Conservation (phyloP, 1,284 basidiomycete genomes). For the Boletus semigastroideus region DNA sequence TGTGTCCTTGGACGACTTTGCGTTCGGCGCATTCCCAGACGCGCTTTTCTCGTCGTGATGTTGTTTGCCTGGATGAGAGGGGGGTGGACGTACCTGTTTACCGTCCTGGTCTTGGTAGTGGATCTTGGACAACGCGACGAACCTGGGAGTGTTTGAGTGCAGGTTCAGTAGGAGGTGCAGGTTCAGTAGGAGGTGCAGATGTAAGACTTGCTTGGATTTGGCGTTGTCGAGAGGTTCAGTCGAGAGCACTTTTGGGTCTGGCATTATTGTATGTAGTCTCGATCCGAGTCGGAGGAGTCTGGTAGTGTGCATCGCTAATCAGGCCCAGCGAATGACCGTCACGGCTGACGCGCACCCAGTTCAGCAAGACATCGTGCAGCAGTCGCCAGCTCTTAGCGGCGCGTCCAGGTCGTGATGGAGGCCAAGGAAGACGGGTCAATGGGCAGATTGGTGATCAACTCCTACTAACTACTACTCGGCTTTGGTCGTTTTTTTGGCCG, state of each 20-base stretch:
- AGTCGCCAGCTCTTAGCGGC: no score
- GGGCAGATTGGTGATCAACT: no score
- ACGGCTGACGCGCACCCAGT: no score
- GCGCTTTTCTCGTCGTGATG: constrained; percentile 52
- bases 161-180: background rate
- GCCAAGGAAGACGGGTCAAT: no score
- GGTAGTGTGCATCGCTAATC: no score
- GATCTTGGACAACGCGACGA: constrained; percentile 74
- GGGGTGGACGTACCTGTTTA: constrained; percentile 53
- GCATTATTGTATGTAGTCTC: constrained; percentile 10
- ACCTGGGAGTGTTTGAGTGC: constrained; percentile 42
- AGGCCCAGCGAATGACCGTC: no score
- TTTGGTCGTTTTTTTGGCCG: constrained; percentile 23
- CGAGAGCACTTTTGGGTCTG: constrained; percentile 39
- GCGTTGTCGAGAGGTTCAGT: constrained; percentile 49
- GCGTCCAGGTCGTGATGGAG: no score
- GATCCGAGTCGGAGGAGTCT: background rate
- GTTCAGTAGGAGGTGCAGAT: no score
- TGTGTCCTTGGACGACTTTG: constrained; percentile 71
- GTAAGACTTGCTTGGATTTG: constrained; percentile 55
- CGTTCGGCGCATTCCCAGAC: constrained; percentile 86
- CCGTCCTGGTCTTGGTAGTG: constrained; percentile 75
- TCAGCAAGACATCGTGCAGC: no score
- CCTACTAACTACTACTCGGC: background rate
- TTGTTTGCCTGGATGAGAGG: no score